phyloP scores from a whole-genome alignment of 1,284 basidiomycete genomes.

The Termitomyces sp. region DNA sequence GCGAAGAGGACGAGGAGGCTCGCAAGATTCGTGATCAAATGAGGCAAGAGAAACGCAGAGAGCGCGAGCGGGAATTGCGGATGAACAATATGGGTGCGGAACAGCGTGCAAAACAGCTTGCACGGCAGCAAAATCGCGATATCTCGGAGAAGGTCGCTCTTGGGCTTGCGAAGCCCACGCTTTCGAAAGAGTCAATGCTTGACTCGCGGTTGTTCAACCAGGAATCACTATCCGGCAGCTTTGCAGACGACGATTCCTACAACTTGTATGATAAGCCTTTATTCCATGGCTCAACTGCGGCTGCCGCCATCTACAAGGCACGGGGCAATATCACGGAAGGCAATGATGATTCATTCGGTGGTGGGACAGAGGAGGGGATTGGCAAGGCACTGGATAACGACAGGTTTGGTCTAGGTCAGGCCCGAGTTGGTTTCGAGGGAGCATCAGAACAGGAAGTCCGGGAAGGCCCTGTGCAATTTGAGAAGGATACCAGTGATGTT shows the following conservation, averaged over 20 bases:
- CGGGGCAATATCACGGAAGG: slow-evolving; percentile 79
- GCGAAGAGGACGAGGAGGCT: slow-evolving; percentile 81
- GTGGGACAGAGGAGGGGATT: slow-evolving; percentile 93
- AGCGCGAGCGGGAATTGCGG: slow-evolving; percentile 95
- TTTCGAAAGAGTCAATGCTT: slow-evolving; percentile 94
- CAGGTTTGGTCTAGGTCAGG: slow-evolving; percentile 88
- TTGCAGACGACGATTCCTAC: slow-evolving; percentile 92
- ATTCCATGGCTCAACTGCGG: slow-evolving; percentile 94
- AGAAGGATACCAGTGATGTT: slow-evolving; percentile 96
- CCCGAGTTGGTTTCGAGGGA: slow-evolving; percentile 85
- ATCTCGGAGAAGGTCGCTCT: slow-evolving; percentile 99
- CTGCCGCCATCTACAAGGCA: slow-evolving; percentile 96
- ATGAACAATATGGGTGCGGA: slow-evolving; percentile 99
- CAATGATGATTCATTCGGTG: slow-evolving; percentile 87
- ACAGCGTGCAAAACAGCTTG: slow-evolving; percentile 91
- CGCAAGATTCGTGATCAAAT: slow-evolving; percentile 85
- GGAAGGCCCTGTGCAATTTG: slow-evolving; percentile 97
- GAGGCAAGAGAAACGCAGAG: slow-evolving; percentile 86
- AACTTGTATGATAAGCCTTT: slow-evolving; percentile 93
- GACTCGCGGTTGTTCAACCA: slow-evolving; percentile 98
- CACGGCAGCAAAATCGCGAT: slow-evolving; percentile 94
- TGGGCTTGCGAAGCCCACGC: slow-evolving; percentile 93
- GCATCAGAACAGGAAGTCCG: slow-evolving; percentile 76
- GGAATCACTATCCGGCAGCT: slow-evolving; percentile 76
- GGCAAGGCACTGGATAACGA: slow-evolving; percentile 88